A percentile compares a stretch with the other conserved stretches of the same genome.
Conservation (phyloP, 768 basidiomycete genomes). For the Chalciporus piperatus region DNA sequence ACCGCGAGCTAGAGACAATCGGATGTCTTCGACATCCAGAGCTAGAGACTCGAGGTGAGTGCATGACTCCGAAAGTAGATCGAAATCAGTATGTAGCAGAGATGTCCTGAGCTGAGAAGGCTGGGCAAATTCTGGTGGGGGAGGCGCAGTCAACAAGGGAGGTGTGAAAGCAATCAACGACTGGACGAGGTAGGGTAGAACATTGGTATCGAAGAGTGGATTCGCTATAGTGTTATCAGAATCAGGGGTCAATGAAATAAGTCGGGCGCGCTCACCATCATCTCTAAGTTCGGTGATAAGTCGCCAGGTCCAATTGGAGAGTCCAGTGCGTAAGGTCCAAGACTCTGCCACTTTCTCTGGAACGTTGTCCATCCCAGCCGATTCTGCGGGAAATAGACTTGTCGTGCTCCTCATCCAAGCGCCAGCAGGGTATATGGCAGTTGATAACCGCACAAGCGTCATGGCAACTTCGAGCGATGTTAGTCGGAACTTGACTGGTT, state of each 20-base stretch:
- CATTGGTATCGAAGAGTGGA: slow-evolving; percentile 58
- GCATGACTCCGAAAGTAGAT: slow-evolving; percentile 70
- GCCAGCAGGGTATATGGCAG: slow-evolving; percentile 69
- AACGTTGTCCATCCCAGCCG: slow-evolving; percentile 12
- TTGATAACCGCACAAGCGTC: slow-evolving; percentile 66
- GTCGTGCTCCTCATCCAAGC: slow-evolving; percentile 49
- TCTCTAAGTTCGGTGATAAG: slow-evolving; percentile 71
- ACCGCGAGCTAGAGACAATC: slow-evolving; percentile 67
- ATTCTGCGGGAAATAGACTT: slow-evolving; percentile 23
- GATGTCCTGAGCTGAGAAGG: slow-evolving; percentile 40
- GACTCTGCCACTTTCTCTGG: slow-evolving; percentile 43
- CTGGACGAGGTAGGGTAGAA: slow-evolving; percentile 60
- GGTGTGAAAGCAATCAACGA: slow-evolving; percentile 61
- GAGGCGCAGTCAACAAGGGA: slow-evolving; percentile 40
- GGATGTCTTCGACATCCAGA: slow-evolving; percentile 75
- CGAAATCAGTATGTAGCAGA: slow-evolving; percentile 65
- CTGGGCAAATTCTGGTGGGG: slow-evolving; percentile 37
- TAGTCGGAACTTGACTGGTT: slow-evolving; percentile 66
- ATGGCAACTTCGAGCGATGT: slow-evolving; percentile 65
- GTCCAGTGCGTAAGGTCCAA: slow-evolving; percentile 62
- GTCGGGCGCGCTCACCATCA: slow-evolving; percentile 48
- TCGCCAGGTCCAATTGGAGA: slow-evolving; percentile 79
- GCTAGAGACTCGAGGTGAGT: slow-evolving; percentile 74
- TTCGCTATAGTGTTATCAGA: slow-evolving; percentile 37
- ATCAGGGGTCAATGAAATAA: background rate